Base-by-base conservation (phyloP, 73 alveolate genomes). In the Paramecium sonneborni region DNA sequence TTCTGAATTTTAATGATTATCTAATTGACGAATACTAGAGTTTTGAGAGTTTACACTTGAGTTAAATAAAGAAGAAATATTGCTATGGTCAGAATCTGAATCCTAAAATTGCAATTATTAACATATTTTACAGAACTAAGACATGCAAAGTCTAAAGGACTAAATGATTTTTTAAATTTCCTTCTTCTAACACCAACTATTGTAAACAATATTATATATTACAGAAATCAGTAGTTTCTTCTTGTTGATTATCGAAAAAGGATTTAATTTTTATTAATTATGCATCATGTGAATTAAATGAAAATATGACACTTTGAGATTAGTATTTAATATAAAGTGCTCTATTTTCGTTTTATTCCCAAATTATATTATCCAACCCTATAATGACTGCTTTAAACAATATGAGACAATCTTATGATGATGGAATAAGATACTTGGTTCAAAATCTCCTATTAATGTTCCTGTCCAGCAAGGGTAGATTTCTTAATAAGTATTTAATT, bases 281-380 rank as follows among this genome's bases (percentile, higher is more conserved):
- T 37, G 44, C 52, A 69, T 23, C 44, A 26, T 0, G 20, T 10
- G 85, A 0, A 32, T 69, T 28, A 32, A 30, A 69, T 30, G 52
- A 8, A 9, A 32, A 26, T 69, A 69, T 32, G 1, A 69, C 38
- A 69, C 52, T 30, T 15, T 26, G 12, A 9, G 44, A 69, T 69
- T 69, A 69, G 57, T 69, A 69, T 28, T 32, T 30, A 8, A 69
- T 32, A 0, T 69, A 26, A 23, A 69, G 52, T 24, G 28, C 85
- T 6, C 85, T 69, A 69, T 69, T 69, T 26, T 69, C 57, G 11
- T 28, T 69, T 32, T 24, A 26, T 69, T 69, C 85, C 85, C 85
- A 69, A 23, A 30, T 30, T 26, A 28, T 32, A 10, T 69, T 44
- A 9, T 44, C 57, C 5, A 11, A 44, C 21, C 57, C 76, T 6